These are phyloP conservation scores for Thermothelomyces thermophilus DNA, from an alignment of 2,329 filamentous ascomycete species.

Conservation along the genomic window DNA sequence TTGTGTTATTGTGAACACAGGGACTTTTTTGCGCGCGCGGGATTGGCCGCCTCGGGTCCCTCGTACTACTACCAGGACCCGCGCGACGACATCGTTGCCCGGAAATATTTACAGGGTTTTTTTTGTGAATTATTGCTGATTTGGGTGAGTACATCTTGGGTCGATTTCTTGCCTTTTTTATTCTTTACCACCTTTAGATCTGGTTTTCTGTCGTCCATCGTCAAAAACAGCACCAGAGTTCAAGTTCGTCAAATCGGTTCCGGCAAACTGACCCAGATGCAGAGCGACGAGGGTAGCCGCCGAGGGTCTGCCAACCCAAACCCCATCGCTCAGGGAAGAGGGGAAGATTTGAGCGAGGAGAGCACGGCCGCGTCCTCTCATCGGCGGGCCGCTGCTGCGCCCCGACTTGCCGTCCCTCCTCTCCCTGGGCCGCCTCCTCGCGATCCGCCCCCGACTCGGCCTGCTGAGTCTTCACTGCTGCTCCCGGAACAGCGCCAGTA, in stretches of 20 bases:
- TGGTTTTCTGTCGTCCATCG: background rate
- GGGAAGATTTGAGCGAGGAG: no score
- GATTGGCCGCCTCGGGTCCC: constrained; percentile 8
- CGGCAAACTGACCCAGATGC: constrained; percentile 7
- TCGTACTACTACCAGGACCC: background rate
- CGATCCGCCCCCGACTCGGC: background rate
- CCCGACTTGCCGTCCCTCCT: background rate
- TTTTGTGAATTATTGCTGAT: no score
- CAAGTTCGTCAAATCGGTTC: background rate
- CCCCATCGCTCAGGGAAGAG: background rate
- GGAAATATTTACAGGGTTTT: background rate
- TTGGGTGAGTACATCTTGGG: background rate
- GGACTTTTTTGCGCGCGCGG: background rate
- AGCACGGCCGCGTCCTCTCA: background rate
- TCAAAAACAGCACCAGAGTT: background rate
- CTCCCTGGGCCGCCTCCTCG: no score
- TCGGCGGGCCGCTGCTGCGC: background rate
- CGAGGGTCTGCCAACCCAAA: background rate
- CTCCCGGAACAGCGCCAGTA: background rate
- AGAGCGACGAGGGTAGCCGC: background rate
- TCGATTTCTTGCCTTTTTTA: no score
- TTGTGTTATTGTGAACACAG: background rate
- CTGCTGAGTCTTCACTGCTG: background rate
- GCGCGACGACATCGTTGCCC: constrained; percentile 2
- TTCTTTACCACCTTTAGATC: background rate